Evolutionary conservation across 768 basidiomycete genomes (phyloP).

Genomic region (Tremella mesenterica): DNA sequence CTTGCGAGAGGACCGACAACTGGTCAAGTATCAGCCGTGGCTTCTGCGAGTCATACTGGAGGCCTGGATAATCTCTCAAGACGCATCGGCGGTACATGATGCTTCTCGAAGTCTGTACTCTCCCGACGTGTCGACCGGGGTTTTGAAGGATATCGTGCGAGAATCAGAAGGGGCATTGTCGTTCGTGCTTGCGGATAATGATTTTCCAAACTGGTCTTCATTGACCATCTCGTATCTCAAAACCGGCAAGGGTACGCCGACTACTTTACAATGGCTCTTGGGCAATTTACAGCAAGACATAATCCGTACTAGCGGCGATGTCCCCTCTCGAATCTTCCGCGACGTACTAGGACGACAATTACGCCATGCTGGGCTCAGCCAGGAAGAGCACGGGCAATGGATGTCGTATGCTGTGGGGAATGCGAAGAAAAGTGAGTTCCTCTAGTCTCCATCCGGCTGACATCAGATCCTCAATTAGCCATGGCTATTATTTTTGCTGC

Average conservation of each 20-base stretch:
- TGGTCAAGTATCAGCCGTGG: conserved; percentile 57
- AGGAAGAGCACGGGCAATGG: conserved; percentile 68
- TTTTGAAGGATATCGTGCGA: conserved; percentile 45
- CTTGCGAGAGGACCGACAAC: conserved; percentile 55
- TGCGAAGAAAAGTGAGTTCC: conserved; percentile 55
- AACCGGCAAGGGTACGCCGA: background rate
- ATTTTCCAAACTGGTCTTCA: conserved; percentile 20
- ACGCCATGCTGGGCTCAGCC: conserved; percentile 53
- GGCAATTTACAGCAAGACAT: conserved; percentile 10
- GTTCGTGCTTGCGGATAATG: conserved; percentile 16
- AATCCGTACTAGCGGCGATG: conserved; percentile 12
- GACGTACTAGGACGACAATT: conserved; percentile 54
- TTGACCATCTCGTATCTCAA: conserved; percentile 7
- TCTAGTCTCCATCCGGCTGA: background rate
- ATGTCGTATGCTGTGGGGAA: conserved; percentile 58
- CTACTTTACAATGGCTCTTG: conserved; percentile 22
- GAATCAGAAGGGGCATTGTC: conserved; percentile 25
- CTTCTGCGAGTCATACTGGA: conserved; percentile 62
- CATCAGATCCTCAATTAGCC: conserved; percentile 60
- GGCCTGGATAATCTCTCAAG: conserved; percentile 57
- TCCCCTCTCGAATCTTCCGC: conserved; percentile 55
- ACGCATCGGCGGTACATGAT: conserved; percentile 54
- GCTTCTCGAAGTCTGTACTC: conserved; percentile 52
- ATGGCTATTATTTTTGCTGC: conserved; percentile 60
- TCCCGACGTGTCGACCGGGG: conserved; percentile 44